phyloP scores from a whole-genome alignment of 2,329 filamentous ascomycete species.

The Beauveria australis region DNA sequence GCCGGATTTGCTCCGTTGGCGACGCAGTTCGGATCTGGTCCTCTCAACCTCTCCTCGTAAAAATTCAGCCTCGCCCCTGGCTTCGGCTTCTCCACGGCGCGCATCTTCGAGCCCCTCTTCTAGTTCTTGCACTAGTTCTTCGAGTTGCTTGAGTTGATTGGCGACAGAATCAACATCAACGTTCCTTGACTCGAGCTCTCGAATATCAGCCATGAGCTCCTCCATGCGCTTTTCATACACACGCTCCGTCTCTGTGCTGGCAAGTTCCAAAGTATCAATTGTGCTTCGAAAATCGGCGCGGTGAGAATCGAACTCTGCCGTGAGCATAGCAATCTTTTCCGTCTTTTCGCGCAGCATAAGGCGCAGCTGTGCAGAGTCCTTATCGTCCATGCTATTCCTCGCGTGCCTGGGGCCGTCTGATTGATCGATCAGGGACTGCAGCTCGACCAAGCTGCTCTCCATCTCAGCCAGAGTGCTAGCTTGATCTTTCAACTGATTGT shows the following conservation, averaged over 20 bases:
- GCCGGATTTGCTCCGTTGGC: conserved; percentile 73
- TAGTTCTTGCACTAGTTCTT: conserved; percentile 91
- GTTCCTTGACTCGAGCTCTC: conserved; percentile 71
- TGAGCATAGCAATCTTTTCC: conserved; percentile 89
- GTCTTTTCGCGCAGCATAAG: conserved; percentile 89
- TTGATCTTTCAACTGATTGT: conserved; percentile 84
- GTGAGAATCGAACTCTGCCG: conserved; percentile 88
- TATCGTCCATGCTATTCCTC: conserved; percentile 51
- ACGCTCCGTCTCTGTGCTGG: conserved; percentile 87
- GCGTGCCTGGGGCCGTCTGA: conserved; percentile 33
- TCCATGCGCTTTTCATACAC: conserved; percentile 94
- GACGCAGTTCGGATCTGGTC: conserved; percentile 75
- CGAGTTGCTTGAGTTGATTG: conserved; percentile 84
- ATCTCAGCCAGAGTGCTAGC: conserved; percentile 76
- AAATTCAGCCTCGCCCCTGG: conserved; percentile 91
- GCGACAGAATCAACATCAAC: conserved; percentile 91
- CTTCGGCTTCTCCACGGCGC: conserved; percentile 86
- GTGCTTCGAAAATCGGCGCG: conserved; percentile 94
- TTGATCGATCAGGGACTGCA: conserved; percentile 60
- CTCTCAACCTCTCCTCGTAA: conserved; percentile 89
- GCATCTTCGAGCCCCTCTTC: conserved; percentile 96
- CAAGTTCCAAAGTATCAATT: conserved; percentile 91
- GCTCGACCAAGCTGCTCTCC: conserved; percentile 77
- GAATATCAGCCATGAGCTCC: conserved; percentile 73
- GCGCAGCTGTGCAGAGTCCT: conserved; percentile 68